Conservation (phyloP, 768 basidiomycete genomes). For the Lactifluus rugatus region DNA sequence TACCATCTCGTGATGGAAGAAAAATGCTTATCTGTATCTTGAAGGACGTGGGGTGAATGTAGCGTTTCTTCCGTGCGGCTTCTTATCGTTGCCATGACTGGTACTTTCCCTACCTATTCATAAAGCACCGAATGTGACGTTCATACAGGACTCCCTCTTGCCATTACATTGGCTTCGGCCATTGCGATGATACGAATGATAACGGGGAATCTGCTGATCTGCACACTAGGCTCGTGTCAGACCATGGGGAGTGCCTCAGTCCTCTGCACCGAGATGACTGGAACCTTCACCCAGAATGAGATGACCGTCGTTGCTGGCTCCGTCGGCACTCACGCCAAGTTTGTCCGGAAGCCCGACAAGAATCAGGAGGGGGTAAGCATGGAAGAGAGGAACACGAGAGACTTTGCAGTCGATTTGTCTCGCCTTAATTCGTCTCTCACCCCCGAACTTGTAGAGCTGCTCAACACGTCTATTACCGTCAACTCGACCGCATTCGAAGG, state of each 20-base stretch:
- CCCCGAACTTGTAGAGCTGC: slow-evolving; percentile 47
- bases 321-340: slow-evolving; percentile 89
- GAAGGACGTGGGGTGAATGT: slow-evolving; percentile 63
- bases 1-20: neutral
- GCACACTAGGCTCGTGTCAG: slow-evolving; percentile 93
- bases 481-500: slow-evolving; percentile 97
- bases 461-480: slow-evolving; percentile 84
- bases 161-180: slow-evolving; percentile 90
- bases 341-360: slow-evolving; percentile 70
- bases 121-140: slow-evolving; percentile 1
- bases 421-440: slow-evolving; percentile 58
- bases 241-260: slow-evolving; percentile 98
- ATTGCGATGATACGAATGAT: slow-evolving; percentile 99
- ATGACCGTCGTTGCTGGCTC: slow-evolving; percentile 98
- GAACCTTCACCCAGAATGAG: slow-evolving; percentile 88
- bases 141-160: slow-evolving; percentile 71
- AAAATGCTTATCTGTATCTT: neutral
- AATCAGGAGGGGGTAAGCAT: slow-evolving; percentile 66
- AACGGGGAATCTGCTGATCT: slow-evolving; percentile 86
- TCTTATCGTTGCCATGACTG: slow-evolving; percentile 89
- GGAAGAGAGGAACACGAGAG: slow-evolving; percentile 48
- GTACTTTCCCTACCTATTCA: slow-evolving; percentile 22
- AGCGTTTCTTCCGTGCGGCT: slow-evolving; percentile 89
- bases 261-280: slow-evolving; percentile 93
- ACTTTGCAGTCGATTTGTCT: slow-evolving; percentile 81